phyloP scores from a whole-genome alignment of 306 rosid species.

The Parietaria judaica region DNA sequence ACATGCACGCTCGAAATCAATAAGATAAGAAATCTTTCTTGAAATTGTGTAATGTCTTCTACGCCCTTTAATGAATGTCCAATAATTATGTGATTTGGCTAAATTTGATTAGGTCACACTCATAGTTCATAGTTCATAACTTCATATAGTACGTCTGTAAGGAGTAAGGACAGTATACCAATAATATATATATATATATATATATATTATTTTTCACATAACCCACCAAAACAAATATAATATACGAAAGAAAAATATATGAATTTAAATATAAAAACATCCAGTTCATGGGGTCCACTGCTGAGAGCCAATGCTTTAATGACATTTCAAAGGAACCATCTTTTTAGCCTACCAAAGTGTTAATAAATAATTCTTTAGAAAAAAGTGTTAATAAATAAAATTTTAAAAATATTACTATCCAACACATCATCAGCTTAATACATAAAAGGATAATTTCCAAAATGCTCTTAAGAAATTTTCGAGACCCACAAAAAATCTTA shows the following conservation, averaged over 20 bases:
- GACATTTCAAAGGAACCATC: constrained; percentile 2
- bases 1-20: neutral
- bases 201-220: neutral
- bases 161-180: constrained; percentile 15
- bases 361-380: neutral
- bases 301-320: neutral
- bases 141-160: constrained; percentile 7
- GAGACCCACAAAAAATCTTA: no score
- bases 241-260: neutral
- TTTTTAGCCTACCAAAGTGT: neutral
- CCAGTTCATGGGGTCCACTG: constrained; percentile 3
- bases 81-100: constrained; percentile 6
- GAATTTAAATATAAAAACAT: neutral
- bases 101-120: constrained; percentile 12
- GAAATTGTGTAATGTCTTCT: neutral
- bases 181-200: neutral
- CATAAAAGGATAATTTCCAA: no score
- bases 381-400: neutral
- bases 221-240: neutral
- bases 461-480: neutral
- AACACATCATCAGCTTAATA: constrained; percentile 7
- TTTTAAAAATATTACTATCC: neutral
- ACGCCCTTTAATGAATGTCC: neutral
- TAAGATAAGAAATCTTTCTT: neutral
- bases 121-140: neutral